These are phyloP conservation scores for Graphiopsis chlorocephala DNA, from an alignment of 2,329 filamentous ascomycete genomes.

Conservation along the genomic window DNA sequence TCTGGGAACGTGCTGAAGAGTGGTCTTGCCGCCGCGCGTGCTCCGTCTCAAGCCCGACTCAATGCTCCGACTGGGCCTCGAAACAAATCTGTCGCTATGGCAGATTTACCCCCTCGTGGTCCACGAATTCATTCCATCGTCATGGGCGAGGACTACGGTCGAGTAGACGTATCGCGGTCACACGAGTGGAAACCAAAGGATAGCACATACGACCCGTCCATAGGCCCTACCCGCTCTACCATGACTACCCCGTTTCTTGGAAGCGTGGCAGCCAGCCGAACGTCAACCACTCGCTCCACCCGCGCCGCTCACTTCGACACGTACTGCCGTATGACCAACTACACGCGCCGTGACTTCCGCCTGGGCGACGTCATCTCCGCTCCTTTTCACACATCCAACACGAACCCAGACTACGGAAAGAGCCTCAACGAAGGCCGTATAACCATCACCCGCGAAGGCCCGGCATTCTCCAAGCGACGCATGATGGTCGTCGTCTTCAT, in stretches of 20 bases:
- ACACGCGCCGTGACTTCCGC: constrained; percentile 16
- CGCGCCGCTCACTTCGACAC: not conserved
- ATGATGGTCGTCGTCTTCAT: constrained; percentile 22
- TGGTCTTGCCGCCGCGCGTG: not conserved
- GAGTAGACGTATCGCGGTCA: not conserved
- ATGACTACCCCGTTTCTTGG: too few species aligned
- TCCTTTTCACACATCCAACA: constrained; percentile 21
- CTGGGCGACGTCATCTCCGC: constrained; percentile 21
- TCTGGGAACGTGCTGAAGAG: not conserved
- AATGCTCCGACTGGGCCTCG: too few species aligned
- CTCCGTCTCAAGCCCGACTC: not conserved
- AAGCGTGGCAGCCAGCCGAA: not conserved
- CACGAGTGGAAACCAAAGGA: not conserved
- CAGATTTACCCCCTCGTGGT: too few species aligned
- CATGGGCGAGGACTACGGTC: too few species aligned
- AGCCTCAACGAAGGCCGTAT: not conserved
- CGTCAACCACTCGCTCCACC: not conserved
- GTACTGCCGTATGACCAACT: constrained; percentile 1
- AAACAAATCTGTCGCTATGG: not conserved
- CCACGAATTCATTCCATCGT: not conserved
- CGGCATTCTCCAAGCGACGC: constrained; percentile 21
- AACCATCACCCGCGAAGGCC: constrained; percentile 14
- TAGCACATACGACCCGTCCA: constrained; percentile 11
- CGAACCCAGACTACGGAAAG: constrained; percentile 18
- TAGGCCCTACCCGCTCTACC: constrained; percentile 12